Evolutionary conservation across 805 yeast genomes (phyloP), one percentile per base, ranked within the genome.

Genomic region (Sugiyamaella boreocaroliniensis): DNA sequence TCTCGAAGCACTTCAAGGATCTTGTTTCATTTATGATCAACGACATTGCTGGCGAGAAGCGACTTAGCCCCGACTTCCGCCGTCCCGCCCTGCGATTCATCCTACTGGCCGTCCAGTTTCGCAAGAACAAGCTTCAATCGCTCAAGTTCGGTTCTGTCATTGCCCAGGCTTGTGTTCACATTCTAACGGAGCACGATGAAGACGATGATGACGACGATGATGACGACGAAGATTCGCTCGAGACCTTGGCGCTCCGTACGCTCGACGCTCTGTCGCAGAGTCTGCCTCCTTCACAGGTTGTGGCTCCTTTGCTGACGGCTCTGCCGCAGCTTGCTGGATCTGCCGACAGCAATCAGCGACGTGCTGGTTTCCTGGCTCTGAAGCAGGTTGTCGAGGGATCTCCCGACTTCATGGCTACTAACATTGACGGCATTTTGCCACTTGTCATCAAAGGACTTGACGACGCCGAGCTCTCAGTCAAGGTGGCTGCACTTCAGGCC

Each of bases 251-350:
- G 14, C 76, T 89, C 62, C 81, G 96, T 71, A 74, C 92, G 54
- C 69, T 93, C 50, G 86, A 88, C 50, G 79, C 80, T 64, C 81
- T 92, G 59, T 80, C 98, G 15, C 74, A 83, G 45, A 89, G 85
- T 64, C 76, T 93, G 63, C 97, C 99, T 50, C 96, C 98, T 48
- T 80, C 89, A 43, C 99, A 93, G 70, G 95, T 87, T 52, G 82
- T 90, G 59, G 78, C 76, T 58, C 92, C 96, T 44, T 76, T 92
- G 57, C 76, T 89, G 56, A 86, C 82, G 58, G 79, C 77, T 59
- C 68, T 86, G 57, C 75, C 75, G 7, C 47, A 60, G 34, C 62
- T 62, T 40, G 63, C 67, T 43, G 58, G 80, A 47, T 79, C 90
- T 15, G 59, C 79, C n/a, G 81, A 87, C 67, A 76, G 78, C 56